Conservation (phyloP, 2,329 filamentous ascomycete genomes). For the Fonsecaea pugnacius region DNA sequence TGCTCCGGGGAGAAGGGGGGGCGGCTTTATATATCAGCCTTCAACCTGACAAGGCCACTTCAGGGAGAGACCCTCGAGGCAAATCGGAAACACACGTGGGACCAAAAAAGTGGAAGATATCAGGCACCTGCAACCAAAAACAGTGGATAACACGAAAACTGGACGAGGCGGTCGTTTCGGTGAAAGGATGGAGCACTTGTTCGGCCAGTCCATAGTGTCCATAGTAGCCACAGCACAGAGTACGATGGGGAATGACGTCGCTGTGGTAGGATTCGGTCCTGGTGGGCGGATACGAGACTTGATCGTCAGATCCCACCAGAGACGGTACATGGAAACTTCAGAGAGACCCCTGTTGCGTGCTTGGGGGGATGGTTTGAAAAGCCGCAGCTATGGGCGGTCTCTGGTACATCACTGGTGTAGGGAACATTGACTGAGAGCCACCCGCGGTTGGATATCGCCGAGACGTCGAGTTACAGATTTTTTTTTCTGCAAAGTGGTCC, state of each 20-base stretch:
- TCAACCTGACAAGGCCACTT: not conserved
- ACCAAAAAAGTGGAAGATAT: conserved; percentile 27
- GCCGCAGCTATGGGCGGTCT: not conserved
- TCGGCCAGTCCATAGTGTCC: not conserved
- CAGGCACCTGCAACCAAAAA: conserved; percentile 26
- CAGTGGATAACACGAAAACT: conserved; percentile 34
- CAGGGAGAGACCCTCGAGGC: conserved; percentile 4
- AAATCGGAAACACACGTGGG: conserved; percentile 26
- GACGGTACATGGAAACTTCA: not conserved
- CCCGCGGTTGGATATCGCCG: not conserved
- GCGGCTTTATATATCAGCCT: conserved; percentile 10
- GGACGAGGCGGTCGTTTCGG: conserved; percentile 18
- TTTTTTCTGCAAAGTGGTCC: not conserved
- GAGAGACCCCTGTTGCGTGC: not conserved
- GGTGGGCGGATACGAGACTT: conserved; percentile 16
- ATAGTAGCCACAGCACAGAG: not conserved
- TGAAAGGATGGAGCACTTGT: conserved; percentile 8
- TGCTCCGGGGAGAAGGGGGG: not conserved
- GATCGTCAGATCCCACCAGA: too few relatives aligned
- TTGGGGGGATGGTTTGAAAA: not conserved
- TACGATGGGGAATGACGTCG: conserved; percentile 26
- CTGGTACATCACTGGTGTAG: not conserved
- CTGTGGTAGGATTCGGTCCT: conserved; percentile 8
- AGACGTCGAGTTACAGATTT: conserved; percentile 4
- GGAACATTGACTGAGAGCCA: not conserved